These are phyloP conservation scores for Asterochloris erici DNA, from an alignment of 139 green algal genomes.

Conservation along the genomic window DNA sequence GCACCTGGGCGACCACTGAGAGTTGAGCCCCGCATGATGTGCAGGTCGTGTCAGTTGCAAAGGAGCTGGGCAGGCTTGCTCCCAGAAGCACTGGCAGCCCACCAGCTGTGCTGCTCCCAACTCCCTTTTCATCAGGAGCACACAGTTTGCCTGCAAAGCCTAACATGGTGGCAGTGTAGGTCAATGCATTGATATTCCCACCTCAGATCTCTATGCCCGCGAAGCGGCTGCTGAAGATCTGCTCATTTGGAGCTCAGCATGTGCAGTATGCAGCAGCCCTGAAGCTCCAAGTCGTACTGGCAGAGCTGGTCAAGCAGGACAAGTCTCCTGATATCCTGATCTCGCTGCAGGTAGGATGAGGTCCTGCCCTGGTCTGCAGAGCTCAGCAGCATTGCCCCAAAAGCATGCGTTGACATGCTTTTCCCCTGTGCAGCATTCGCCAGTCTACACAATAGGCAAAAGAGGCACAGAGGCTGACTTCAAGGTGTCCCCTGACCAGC, in stretches of 20 bases:
- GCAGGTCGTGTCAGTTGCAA: not conserved
- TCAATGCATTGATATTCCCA: not conserved
- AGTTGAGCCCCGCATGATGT: not conserved
- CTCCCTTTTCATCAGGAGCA: not conserved
- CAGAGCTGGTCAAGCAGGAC: conserved; percentile 9
- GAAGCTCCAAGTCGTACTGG: not conserved
- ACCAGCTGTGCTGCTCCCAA: not conserved
- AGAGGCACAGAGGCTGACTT: conserved; percentile 63
- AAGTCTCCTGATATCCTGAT: not conserved
- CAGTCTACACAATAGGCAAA: conserved; percentile 87
- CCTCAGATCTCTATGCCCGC: not conserved
- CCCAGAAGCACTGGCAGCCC: not conserved
- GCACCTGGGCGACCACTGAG: not conserved
- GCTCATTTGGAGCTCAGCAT: not conserved
- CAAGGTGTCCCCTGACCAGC: conserved; percentile 16
- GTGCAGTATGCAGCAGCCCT: not conserved
- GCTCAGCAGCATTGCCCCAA: not conserved
- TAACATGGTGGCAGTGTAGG: not conserved
- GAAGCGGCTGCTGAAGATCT: conserved; percentile 1
- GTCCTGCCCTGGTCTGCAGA: not conserved
- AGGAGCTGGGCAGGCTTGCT: not conserved
- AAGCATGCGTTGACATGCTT: not conserved
- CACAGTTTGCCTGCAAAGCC: not conserved
- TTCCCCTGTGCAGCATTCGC: conserved; percentile 56
- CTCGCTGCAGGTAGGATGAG: conserved; percentile 1